Evolutionary conservation across 202 grass and related monocot genomes (phyloP), one percentile per base, ranked within the genome.

Genomic region (Panicum hallii): DNA sequence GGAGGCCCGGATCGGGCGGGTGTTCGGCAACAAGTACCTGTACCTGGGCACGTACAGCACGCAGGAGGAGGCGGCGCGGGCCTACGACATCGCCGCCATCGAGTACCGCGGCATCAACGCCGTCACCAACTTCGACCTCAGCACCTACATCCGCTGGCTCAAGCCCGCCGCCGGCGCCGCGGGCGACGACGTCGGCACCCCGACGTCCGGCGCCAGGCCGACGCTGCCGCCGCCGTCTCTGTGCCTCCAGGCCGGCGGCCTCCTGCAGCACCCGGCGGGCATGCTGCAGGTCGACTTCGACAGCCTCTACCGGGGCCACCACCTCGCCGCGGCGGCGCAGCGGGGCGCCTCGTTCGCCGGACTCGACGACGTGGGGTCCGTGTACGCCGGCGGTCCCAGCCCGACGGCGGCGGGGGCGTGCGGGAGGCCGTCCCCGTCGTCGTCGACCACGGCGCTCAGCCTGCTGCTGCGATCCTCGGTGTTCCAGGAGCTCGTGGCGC

Each of bases 21-120:
- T 97, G 67, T 93, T 83, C 11, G 94, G 94, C 38, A 93, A 91
- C 87, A 97, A 97, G 75, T 97, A 97, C 79, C 89, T 97, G 42
- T 97, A 93, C 83, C 86, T 97, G 15, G 94, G 94, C 65, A 93
- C 89, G 9, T 93, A 89, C 84, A 79, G 82, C 70, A 92, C 92
- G 40, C 89, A 94, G 72, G 92, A 94, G 60, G 89, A 92, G 60
- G 92, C 92, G 9, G 92, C 89, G 3, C 81, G 85, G 2, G 92
- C 92, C 11, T 94, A 94, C 80, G 92, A 94, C 92, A 94, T 91
- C 56, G 92, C 92, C 15, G 92, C 89, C 11, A 91, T 94, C 41
- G 92, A 94, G 78, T 94, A 94, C 84, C 84, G 87, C 9, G 92
- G 92, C 79, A 91, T 91, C 79, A 91, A 94, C 48, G 92, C 92